Evolutionary conservation across 768 basidiomycete genomes (phyloP).

Genomic region (Plicaturopsis crispa): DNA sequence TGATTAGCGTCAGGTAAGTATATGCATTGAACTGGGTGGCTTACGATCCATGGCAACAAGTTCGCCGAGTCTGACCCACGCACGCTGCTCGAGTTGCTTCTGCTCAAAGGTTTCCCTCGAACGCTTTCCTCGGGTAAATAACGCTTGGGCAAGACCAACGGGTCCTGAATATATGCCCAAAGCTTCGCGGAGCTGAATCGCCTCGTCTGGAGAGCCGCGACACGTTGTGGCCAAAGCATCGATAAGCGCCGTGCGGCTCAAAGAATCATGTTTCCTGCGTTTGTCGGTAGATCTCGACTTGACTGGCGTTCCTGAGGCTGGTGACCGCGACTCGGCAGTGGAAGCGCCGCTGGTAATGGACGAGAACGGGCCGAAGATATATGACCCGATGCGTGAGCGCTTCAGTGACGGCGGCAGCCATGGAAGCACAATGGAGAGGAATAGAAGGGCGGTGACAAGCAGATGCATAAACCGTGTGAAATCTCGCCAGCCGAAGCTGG

Average conservation of each 20-base stretch:
- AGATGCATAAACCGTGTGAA: constrained; percentile 60
- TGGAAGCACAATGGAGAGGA: constrained; percentile 46
- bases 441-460: constrained; percentile 53
- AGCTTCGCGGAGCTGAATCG: constrained; percentile 26
- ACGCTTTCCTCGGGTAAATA: no score
- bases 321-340: constrained; percentile 4
- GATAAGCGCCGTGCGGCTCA: constrained; percentile 17
- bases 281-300: no score
- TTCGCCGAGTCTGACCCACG: constrained; percentile 46
- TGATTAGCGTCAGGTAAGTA: not conserved
- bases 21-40: not conserved
- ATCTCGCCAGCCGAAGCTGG: constrained; percentile 40
- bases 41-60: constrained; percentile 27
- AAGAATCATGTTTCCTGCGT: constrained; percentile 5
- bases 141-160: constrained; percentile 23
- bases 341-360: constrained; percentile 6
- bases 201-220: constrained; percentile 31
- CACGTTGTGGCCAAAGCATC: constrained; percentile 22
- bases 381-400: constrained; percentile 6
- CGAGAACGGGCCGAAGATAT: constrained; percentile 8
- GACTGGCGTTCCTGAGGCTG: not conserved
- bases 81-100: constrained; percentile 35
- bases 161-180: constrained; percentile 31
- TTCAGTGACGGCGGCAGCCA: constrained; percentile 26
- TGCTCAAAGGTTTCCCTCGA: constrained; percentile 24